phyloP scores from a whole-genome alignment of 176 grass and related monocot species.

The Triticum dicoccoides region DNA sequence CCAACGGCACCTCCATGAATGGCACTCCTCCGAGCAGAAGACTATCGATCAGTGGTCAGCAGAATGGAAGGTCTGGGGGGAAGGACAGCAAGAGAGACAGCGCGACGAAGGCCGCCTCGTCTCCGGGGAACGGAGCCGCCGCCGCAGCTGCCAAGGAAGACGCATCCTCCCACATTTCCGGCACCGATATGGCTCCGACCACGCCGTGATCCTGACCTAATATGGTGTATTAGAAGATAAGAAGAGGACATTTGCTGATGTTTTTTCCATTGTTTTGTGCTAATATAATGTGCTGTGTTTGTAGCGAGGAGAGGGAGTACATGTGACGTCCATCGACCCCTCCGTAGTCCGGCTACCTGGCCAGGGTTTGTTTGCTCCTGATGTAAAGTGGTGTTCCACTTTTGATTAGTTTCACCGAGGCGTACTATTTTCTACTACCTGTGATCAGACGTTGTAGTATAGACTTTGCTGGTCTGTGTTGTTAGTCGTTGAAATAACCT shows the following conservation, averaged over 20 bases:
- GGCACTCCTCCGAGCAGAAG: slow-evolving; percentile 68
- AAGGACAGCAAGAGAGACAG: slow-evolving; percentile 75
- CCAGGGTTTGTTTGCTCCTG: slow-evolving; percentile 24
- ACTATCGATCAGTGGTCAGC: slow-evolving; percentile 62
- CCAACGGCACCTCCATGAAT: slow-evolving; percentile 58
- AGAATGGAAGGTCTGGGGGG: slow-evolving; percentile 49
- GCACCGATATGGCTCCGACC: slow-evolving; percentile 40
- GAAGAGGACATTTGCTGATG: slow-evolving; percentile 28
- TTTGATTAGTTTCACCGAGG: slow-evolving; percentile 26
- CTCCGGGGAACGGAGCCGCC: slow-evolving; percentile 30
- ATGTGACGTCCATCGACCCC: slow-evolving; percentile 5
- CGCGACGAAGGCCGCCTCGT: slow-evolving; percentile 3
- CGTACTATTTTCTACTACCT: background rate
- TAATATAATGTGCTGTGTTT: slow-evolving; percentile 48
- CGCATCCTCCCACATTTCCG: slow-evolving; percentile 35
- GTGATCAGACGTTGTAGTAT: slow-evolving; percentile 26
- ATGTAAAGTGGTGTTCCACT: slow-evolving; percentile 23
- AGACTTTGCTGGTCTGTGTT: slow-evolving; percentile 35
- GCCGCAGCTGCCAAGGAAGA: slow-evolving; percentile 44
- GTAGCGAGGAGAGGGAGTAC: slow-evolving; percentile 45
- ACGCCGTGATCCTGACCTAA: slow-evolving; percentile 60
- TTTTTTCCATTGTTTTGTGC: slow-evolving; percentile 37
- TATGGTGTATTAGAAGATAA: slow-evolving; percentile 54
- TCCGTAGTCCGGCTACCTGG: background rate
- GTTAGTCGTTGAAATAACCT: slow-evolving; percentile 4